Conservation (phyloP, 768 basidiomycete species). For the Pulveroboletus sp. region DNA sequence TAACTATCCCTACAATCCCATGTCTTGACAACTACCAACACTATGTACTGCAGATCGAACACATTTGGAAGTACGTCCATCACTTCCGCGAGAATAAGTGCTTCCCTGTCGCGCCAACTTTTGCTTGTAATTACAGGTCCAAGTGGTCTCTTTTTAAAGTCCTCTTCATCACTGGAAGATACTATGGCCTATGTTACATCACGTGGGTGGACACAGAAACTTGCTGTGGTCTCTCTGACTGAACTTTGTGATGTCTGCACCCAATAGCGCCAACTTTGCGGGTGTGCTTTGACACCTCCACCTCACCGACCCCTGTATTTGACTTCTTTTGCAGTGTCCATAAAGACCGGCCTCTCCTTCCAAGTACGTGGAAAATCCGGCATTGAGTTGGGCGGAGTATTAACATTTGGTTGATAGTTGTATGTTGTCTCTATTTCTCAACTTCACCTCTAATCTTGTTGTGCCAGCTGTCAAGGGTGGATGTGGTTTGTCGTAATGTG, state of each 20-base stretch:
- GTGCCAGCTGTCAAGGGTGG: background rate
- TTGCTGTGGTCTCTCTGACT: background rate
- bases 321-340: background rate
- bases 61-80: conserved; percentile 3
- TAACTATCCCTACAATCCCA: background rate
- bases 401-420: background rate
- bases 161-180: conserved; percentile 4
- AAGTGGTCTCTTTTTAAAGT: background rate
- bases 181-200: background rate
- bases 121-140: background rate
- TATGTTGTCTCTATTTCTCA: background rate
- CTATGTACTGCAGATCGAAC: background rate
- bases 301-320: background rate
- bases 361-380: background rate
- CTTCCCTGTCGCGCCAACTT: background rate
- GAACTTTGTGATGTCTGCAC: background rate
- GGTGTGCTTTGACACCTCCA: background rate
- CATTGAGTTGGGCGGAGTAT: background rate
- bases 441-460: background rate
- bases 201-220: background rate
- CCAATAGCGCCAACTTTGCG: background rate
- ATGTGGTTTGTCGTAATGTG: background rate
- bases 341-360: background rate
- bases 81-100: background rate
- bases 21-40: background rate